phyloP scores from a whole-genome alignment of 768 basidiomycete species.

The Nidularia pulvinata region DNA sequence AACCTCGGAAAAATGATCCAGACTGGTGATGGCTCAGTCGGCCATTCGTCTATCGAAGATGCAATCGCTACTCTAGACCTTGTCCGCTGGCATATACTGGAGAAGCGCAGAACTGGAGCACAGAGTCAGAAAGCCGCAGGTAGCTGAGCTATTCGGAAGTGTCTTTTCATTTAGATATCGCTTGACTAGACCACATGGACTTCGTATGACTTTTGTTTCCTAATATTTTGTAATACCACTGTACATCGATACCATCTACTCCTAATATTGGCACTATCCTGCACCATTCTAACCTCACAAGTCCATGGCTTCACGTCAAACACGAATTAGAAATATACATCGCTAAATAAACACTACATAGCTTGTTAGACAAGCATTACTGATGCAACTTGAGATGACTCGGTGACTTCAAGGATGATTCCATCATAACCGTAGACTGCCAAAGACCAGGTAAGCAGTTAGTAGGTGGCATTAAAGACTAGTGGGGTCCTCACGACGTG shows the following conservation, averaged over 20 bases:
- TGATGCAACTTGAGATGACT: slow-evolving; percentile 74
- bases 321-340: no score
- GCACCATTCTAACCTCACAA: no score
- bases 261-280: no score
- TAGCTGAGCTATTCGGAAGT: no score
- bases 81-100: slow-evolving; percentile 78
- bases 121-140: no score
- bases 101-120: slow-evolving; percentile 34
- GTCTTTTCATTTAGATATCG: no score
- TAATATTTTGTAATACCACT: no score
- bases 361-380: slow-evolving; percentile 64
- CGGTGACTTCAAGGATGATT: slow-evolving; percentile 77
- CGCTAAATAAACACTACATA: no score
- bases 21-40: slow-evolving; percentile 66
- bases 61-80: slow-evolving; percentile 87
- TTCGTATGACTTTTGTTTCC: no score
- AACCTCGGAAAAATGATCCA: slow-evolving; percentile 84
- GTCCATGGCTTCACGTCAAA: no score
- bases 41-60: slow-evolving; percentile 93
- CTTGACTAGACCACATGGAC: no score
- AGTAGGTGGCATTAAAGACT: background rate
- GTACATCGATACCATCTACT: no score
- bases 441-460: slow-evolving; percentile 4
- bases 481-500: slow-evolving; percentile 49
- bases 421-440: slow-evolving; percentile 81